phyloP scores from a whole-genome alignment of 2,329 filamentous ascomycete species.

The Clonostachys solani region DNA sequence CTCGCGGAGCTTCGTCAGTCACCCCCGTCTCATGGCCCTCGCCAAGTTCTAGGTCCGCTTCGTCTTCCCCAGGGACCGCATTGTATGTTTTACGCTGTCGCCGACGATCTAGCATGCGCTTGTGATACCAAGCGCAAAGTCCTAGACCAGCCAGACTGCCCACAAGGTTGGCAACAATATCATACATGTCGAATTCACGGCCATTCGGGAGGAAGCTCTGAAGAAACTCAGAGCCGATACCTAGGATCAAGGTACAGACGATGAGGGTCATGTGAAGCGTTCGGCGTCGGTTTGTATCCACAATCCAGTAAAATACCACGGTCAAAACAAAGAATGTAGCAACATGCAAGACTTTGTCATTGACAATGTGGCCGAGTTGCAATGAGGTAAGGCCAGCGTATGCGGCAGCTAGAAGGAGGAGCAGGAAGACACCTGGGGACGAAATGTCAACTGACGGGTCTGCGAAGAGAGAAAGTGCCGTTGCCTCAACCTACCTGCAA shows the following conservation, averaged over 20 bases:
- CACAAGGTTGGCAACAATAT: constrained; percentile 82
- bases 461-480: neutral
- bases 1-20: constrained; percentile 26
- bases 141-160: constrained; percentile 70
- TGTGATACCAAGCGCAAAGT: constrained; percentile 87
- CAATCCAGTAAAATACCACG: constrained; percentile 89
- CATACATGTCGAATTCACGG: constrained; percentile 69
- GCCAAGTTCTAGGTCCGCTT: constrained; percentile 72
- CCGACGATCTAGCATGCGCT: constrained; percentile 88
- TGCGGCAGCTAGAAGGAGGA: constrained; percentile 69
- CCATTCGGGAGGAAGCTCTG: constrained; percentile 73
- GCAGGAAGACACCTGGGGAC: constrained; percentile 58
- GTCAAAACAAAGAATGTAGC: constrained; percentile 89
- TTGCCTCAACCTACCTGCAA: constrained; percentile 63
- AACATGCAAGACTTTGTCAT: constrained; percentile 88
- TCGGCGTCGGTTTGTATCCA: constrained; percentile 85
- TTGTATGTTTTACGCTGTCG: constrained; percentile 70
- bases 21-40: constrained; percentile 66
- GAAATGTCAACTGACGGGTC: neutral
- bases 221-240: constrained; percentile 71
- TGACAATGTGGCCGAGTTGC: constrained; percentile 54
- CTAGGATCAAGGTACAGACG: constrained; percentile 69
- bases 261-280: constrained; percentile 79
- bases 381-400: constrained; percentile 74
- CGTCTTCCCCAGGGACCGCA: constrained; percentile 60